Percentiles rank a stretch among this genome's conserved stretches.
These are phyloP conservation scores for Scleroderma citrinum DNA, from an alignment of 768 basidiomycete genomes.

Conservation along the genomic window DNA sequence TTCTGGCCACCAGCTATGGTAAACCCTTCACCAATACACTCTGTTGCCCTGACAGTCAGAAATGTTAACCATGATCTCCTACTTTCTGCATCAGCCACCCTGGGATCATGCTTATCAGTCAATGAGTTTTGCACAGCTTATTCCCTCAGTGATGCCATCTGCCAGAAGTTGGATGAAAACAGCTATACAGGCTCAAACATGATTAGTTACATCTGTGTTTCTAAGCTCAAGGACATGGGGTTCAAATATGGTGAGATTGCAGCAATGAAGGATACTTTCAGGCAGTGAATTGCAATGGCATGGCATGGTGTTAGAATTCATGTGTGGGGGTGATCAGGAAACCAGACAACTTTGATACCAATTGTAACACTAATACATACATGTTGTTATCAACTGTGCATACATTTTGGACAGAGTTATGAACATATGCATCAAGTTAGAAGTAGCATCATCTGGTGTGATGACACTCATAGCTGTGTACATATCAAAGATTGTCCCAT, in stretches of 20 bases:
- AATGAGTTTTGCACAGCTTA: neutral
- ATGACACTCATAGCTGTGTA: conserved; percentile 22
- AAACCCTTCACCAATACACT: neutral
- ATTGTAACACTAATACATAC: too few relatives aligned
- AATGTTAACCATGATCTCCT: neutral
- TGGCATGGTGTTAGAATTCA: too few relatives aligned
- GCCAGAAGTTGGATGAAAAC: neutral
- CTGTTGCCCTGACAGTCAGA: neutral
- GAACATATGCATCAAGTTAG: neutral
- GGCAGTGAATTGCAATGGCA: neutral
- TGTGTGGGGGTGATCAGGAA: too few relatives aligned
- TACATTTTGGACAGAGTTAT: too few relatives aligned
- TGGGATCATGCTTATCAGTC: neutral
- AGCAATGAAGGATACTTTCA: neutral
- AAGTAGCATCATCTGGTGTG: conserved; percentile 16
- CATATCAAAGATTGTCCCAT: conserved; percentile 24
- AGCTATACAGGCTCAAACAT: neutral
- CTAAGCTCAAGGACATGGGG: neutral
- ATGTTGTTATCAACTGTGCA: too few relatives aligned
- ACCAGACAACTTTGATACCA: too few relatives aligned
- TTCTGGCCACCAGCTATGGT: neutral
- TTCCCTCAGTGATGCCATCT: neutral
- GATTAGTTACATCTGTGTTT: neutral
- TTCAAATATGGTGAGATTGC: neutral
- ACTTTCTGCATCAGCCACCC: neutral